Conservation (phyloP, 192 early-diverging fungal genomes). For the Umbelopsis ramanniana region DNA sequence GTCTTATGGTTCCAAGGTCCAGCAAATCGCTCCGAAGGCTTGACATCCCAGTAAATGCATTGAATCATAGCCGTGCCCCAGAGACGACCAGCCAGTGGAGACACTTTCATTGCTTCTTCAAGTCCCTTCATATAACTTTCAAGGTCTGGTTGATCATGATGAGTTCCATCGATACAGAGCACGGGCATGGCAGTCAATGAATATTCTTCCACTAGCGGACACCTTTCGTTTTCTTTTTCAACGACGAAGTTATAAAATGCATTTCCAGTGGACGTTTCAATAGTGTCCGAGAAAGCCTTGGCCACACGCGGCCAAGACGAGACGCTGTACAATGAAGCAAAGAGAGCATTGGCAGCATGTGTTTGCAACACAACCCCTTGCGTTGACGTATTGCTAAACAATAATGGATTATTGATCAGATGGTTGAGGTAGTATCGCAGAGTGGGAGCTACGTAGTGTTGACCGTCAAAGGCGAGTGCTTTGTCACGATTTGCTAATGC, state of each 20-base stretch:
- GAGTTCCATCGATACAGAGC: constrained; percentile 12
- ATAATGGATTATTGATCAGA: background rate
- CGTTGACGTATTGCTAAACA: background rate
- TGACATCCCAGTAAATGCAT: constrained; percentile 38
- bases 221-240: constrained; percentile 12
- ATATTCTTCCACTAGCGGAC: constrained; percentile 17
- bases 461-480: constrained; percentile 17
- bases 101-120: background rate
- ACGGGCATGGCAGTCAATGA: background rate
- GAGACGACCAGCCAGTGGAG: background rate
- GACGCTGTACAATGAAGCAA: background rate
- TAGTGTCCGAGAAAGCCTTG: background rate
- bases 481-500: constrained; percentile 31
- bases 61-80: background rate
- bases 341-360: background rate
- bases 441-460: constrained; percentile 19
- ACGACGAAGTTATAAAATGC: background rate
- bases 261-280: background rate
- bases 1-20: constrained; percentile 52
- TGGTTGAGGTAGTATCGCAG: background rate
- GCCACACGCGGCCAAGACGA: background rate
- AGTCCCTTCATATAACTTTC: background rate
- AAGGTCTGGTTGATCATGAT: background rate
- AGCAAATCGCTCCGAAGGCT: constrained; percentile 39
- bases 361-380: background rate